phyloP scores from a whole-genome alignment of 2,329 filamentous ascomycete species.

The Samsoniella hepiali region DNA sequence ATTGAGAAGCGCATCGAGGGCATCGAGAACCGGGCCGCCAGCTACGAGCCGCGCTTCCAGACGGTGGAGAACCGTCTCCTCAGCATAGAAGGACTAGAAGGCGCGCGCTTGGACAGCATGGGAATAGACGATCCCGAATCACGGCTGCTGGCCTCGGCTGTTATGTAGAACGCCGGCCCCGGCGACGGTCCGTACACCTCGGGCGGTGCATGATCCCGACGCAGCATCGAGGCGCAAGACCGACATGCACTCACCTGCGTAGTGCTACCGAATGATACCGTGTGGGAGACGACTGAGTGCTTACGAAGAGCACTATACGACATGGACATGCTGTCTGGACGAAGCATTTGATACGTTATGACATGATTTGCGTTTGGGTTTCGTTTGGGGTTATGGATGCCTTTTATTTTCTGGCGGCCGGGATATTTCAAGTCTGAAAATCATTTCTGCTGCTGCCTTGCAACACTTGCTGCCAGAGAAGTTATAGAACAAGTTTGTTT shows the following conservation, averaged over 20 bases:
- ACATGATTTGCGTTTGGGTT: conserved; percentile 5
- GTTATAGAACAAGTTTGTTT: too few relatives aligned
- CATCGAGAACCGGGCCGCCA: conserved; percentile 45
- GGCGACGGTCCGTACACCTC: conserved; percentile 8
- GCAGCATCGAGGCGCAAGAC: neutral
- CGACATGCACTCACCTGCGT: neutral
- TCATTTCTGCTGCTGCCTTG: neutral
- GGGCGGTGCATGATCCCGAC: neutral
- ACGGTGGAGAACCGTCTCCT: conserved; percentile 37
- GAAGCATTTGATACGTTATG: conserved; percentile 5
- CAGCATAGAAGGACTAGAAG: conserved; percentile 40
- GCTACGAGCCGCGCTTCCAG: conserved; percentile 45
- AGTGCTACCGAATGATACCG: neutral
- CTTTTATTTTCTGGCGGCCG: neutral
- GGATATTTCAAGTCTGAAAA: neutral
- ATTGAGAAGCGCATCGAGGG: conserved; percentile 55
- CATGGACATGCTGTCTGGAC: conserved; percentile 1
- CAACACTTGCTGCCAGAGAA: too few relatives aligned
- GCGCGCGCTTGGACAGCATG: conserved; percentile 41
- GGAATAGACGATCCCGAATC: conserved; percentile 46
- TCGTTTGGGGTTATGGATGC: neutral
- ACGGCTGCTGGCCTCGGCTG: conserved; percentile 41
- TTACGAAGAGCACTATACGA: neutral
- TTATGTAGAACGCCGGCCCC: conserved; percentile 37
- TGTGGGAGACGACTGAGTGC: neutral